These are phyloP conservation scores for Pneumocystis sp. DNA, from an alignment of 1,139 yeast species.

Conservation along the genomic window DNA sequence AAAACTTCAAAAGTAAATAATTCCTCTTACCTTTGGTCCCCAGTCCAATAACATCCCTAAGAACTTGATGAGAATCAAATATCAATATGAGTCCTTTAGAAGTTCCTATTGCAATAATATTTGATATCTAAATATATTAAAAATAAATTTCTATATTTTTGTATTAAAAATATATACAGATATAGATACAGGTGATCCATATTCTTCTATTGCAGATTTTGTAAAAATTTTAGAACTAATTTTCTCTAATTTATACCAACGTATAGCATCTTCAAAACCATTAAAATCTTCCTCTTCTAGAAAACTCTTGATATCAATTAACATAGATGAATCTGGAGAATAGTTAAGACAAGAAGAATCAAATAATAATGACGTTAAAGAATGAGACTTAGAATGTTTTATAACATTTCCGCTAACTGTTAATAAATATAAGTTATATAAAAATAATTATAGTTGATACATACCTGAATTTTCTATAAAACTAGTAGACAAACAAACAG, in stretches of 20 bases:
- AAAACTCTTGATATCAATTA: neutral
- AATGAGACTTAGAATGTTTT: neutral
- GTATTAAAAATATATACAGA: slow-evolving; percentile 9
- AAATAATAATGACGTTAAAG: neutral
- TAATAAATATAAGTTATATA: neutral
- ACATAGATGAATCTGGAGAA: neutral
- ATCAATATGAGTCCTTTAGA: slow-evolving; percentile 41
- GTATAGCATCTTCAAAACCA: neutral
- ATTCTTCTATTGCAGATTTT: slow-evolving; percentile 13
- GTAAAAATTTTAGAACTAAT: slow-evolving; percentile 15
- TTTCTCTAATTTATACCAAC: slow-evolving; percentile 3
- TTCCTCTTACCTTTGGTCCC: slow-evolving; percentile 14
- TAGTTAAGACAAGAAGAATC: neutral
- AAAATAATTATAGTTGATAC: neutral
- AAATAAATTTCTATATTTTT: slow-evolving; percentile 11
- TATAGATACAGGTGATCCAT: slow-evolving; percentile 9
- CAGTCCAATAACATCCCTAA: slow-evolving; percentile 30
- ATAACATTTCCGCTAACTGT: neutral
- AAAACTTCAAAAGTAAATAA: no score
- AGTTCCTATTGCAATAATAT: slow-evolving; percentile 50
- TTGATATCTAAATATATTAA: slow-evolving; percentile 24
- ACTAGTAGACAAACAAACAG: neutral
- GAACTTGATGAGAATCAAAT: slow-evolving; percentile 49
- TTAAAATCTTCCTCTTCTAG: neutral
- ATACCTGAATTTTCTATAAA: neutral